Evolutionary conservation across 2,329 filamentous ascomycete species (phyloP).

Genomic region (Ceratocystis diversiconidia): DNA sequence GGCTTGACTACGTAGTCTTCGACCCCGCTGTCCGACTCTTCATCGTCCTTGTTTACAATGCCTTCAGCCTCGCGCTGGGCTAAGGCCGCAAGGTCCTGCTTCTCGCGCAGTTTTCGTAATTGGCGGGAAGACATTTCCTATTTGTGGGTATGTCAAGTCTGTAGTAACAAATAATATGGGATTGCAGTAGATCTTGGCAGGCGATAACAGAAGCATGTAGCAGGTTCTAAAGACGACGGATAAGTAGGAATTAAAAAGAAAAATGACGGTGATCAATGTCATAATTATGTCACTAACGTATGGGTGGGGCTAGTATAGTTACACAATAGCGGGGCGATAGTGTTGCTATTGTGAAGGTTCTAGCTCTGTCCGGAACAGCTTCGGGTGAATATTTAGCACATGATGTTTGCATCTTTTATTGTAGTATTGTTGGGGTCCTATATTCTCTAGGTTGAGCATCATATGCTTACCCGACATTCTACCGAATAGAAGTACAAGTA

Average conservation of each 20-base stretch:
- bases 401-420: too few species aligned
- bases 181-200: too few species aligned
- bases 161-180: background rate
- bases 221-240: background rate
- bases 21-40: constrained; percentile 24
- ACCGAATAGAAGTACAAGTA: too few species aligned
- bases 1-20: constrained; percentile 25
- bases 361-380: too few species aligned
- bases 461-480: too few species aligned
- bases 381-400: too few species aligned
- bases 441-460: too few species aligned
- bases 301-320: background rate
- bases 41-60: constrained; percentile 24
- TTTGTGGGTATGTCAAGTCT: background rate
- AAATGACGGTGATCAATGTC: background rate
- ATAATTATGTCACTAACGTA: background rate
- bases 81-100: constrained; percentile 30
- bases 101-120: constrained; percentile 38
- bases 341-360: too few species aligned
- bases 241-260: background rate
- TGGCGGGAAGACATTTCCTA: constrained; percentile 37
- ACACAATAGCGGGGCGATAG: background rate
- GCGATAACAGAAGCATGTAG: too few species aligned
- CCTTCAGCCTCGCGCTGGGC: constrained; percentile 19
- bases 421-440: too few species aligned